These are phyloP conservation scores for Ophiosphaerella narmari DNA, from an alignment of 2,329 filamentous ascomycete genomes.

Conservation along the genomic window DNA sequence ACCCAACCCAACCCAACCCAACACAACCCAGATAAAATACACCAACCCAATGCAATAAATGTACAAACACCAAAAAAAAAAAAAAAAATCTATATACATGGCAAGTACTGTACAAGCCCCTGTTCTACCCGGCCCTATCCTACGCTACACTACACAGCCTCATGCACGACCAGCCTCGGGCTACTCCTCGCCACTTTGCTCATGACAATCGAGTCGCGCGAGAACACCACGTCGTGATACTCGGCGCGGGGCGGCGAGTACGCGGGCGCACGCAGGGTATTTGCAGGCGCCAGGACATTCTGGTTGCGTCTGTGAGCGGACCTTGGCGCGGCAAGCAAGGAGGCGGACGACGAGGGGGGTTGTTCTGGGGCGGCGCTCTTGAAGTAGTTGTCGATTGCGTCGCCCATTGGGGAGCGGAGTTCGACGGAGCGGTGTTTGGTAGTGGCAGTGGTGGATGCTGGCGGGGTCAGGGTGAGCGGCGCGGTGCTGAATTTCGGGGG, in stretches of 20 bases:
- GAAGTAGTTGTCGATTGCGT: constrained; percentile 19
- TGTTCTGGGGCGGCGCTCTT: neutral
- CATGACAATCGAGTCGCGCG: neutral
- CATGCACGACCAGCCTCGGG: neutral
- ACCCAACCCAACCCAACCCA: too few species aligned
- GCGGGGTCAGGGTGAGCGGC: constrained; percentile 4
- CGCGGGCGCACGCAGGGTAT: constrained; percentile 12
- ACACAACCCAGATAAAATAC: too few species aligned
- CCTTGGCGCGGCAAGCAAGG: constrained; percentile 1
- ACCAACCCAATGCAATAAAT: too few species aligned
- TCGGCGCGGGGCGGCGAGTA: neutral
- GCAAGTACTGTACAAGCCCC: neutral
- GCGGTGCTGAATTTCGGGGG: constrained; percentile 10
- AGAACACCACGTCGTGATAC: neutral
- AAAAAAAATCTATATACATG: neutral
- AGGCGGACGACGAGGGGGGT: neutral
- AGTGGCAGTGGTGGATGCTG: neutral
- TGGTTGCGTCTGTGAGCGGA: constrained; percentile 19
- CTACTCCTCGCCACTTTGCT: neutral
- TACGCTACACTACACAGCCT: neutral
- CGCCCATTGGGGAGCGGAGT: constrained; percentile 16
- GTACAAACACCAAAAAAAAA: neutral
- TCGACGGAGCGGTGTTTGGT: constrained; percentile 8
- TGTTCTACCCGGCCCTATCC: too few species aligned
- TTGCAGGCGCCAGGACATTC: constrained; percentile 18